phyloP scores from a whole-genome alignment of 2,329 filamentous ascomycete species.

The Sporothrix humicola region DNA sequence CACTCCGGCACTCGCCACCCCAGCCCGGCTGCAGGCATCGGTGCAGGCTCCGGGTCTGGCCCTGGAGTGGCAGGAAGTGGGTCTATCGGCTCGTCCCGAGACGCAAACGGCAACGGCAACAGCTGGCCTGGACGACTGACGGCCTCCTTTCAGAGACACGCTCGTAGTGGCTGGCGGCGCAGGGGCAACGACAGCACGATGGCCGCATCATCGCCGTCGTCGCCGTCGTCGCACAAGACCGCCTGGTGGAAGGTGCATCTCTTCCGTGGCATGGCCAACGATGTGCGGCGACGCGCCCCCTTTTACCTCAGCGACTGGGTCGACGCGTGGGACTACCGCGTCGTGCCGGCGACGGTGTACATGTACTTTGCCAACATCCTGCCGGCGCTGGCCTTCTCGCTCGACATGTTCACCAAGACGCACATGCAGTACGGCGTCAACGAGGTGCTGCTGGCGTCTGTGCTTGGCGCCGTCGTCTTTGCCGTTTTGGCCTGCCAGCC shows the following conservation, averaged over 20 bases:
- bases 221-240: background rate
- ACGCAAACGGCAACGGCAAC: slow-evolving; percentile 5
- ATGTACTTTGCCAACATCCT: slow-evolving; percentile 96
- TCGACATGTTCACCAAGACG: slow-evolving; percentile 93
- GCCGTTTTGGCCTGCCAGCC: slow-evolving; percentile 80
- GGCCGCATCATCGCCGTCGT: background rate
- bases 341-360: slow-evolving; percentile 84
- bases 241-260: slow-evolving; percentile 77
- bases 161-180: slow-evolving; percentile 11
- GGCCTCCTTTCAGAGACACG: slow-evolving; percentile 25
- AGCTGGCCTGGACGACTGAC: slow-evolving; percentile 19
- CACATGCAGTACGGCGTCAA: slow-evolving; percentile 86
- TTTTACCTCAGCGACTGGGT: slow-evolving; percentile 83
- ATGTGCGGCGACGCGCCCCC: slow-evolving; percentile 74
- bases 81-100: slow-evolving; percentile 17
- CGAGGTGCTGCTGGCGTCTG: slow-evolving; percentile 85
- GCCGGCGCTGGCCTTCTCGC: slow-evolving; percentile 83
- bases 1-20: slow-evolving; percentile 18
- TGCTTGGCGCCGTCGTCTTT: slow-evolving; percentile 82
- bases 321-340: slow-evolving; percentile 89
- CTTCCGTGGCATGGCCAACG: slow-evolving; percentile 80
- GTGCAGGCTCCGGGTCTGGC: slow-evolving; percentile 17
- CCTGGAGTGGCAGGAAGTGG: slow-evolving; percentile 1
- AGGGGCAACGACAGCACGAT: background rate
- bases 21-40: slow-evolving; percentile 7